Evolutionary conservation across 2,329 filamentous ascomycete species (phyloP).

Genomic region (Sphaerostilbella broomeana): DNA sequence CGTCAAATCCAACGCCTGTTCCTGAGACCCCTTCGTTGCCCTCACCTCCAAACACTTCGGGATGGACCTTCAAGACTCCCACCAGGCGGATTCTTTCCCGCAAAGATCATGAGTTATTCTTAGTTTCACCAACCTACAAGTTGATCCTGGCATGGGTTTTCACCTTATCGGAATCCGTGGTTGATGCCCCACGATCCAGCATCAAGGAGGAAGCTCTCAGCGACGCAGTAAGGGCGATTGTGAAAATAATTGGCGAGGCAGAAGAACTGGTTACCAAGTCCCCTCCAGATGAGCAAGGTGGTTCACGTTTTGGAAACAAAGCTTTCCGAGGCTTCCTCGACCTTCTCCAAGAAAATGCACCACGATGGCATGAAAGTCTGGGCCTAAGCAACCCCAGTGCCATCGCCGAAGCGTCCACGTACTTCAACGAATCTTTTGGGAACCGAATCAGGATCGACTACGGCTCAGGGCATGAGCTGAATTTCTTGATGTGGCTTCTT

Average conservation of each 20-base stretch:
- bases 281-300: constrained; percentile 78
- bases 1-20: constrained; percentile 53
- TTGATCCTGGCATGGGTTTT: constrained; percentile 83
- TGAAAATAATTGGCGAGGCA: constrained; percentile 63
- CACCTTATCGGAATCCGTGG: constrained; percentile 73
- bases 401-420: constrained; percentile 66
- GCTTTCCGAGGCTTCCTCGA: constrained; percentile 79
- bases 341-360: constrained; percentile 50
- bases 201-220: constrained; percentile 51
- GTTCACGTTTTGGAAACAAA: constrained; percentile 91
- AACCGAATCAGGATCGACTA: constrained; percentile 89
- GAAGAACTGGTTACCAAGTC: constrained; percentile 59
- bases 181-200: constrained; percentile 60
- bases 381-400: constrained; percentile 47
- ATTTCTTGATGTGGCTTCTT: constrained; percentile 95
- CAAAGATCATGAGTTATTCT: constrained; percentile 74
- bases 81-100: constrained; percentile 73
- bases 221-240: constrained; percentile 53
- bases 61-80: constrained; percentile 58
- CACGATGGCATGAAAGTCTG: constrained; percentile 58
- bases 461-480: constrained; percentile 93
- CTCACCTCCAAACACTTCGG: constrained; percentile 54
- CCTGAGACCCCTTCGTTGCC: constrained; percentile 72
- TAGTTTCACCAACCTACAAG: constrained; percentile 65
- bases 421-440: constrained; percentile 78